Percentiles rank a stretch among this genome's conserved stretches.
These are phyloP conservation scores for Candida alai DNA, from an alignment of 805 yeast genomes.

Conservation along the genomic window DNA sequence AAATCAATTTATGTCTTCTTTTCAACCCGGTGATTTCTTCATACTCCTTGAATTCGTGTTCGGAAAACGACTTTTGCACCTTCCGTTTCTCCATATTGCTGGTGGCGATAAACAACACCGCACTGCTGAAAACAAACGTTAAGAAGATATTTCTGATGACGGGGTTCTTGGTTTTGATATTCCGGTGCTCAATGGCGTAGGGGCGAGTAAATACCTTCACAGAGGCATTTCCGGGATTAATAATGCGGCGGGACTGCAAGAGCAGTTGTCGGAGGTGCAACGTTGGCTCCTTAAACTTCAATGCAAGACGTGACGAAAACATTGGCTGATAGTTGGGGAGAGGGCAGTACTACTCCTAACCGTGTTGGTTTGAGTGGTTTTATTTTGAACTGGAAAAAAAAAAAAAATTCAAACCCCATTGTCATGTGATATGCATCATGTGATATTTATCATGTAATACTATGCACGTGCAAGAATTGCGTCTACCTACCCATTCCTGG, in stretches of 20 bases:
- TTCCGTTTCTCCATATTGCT: conserved; percentile 26
- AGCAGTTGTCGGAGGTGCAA: neutral
- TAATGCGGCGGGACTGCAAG: neutral
- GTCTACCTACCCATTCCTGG: no score
- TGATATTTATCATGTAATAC: neutral
- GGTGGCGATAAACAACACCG: conserved; percentile 28
- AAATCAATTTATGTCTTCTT: conserved; percentile 44
- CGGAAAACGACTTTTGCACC: conserved; percentile 39
- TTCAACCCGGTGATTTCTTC: conserved; percentile 49
- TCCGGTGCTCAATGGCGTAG: conserved; percentile 4
- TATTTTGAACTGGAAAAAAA: neutral
- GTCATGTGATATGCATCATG: neutral
- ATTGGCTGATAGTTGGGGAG: conserved; percentile 1
- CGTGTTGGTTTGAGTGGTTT: neutral
- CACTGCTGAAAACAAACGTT: conserved; percentile 31
- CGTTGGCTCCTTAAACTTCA: neutral
- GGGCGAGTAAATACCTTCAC: conserved; percentile 1
- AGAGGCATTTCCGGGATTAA: no score
- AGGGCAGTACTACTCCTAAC: neutral
- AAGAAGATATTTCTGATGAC: conserved; percentile 34
- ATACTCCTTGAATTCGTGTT: conserved; percentile 46
- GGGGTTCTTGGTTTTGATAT: conserved; percentile 19
- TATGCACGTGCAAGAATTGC: neutral
- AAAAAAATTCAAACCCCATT: no score
- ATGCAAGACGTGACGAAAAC: conserved; percentile 4